A percentile compares a stretch with the other conserved stretches of the same genome.
phyloP scores from a whole-genome alignment of 306 rosid genomes.

The Ammopiptanthus mongolicus region DNA sequence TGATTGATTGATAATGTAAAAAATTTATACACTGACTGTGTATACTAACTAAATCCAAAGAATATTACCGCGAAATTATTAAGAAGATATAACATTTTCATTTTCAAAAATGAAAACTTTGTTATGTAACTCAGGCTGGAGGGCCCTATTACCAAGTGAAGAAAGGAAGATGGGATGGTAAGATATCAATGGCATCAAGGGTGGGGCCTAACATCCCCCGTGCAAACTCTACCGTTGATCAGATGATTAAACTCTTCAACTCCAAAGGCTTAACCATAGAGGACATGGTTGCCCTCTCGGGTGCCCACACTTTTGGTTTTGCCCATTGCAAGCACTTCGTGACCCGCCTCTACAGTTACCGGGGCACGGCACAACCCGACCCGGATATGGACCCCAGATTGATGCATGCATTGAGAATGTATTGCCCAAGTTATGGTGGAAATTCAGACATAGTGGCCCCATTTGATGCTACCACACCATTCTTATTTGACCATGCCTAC shows the following conservation, averaged over 20 bases:
- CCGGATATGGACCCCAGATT: constrained; percentile 60
- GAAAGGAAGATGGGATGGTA: constrained; percentile 96
- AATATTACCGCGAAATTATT: too few relatives aligned
- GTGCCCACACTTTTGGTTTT: constrained; percentile 86
- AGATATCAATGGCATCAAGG: constrained; percentile 70
- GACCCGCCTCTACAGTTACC: constrained; percentile 53
- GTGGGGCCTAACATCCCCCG: constrained; percentile 67
- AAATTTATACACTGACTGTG: too few relatives aligned
- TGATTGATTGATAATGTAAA: too few relatives aligned
- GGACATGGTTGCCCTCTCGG: constrained; percentile 82
- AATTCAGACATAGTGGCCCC: constrained; percentile 66
- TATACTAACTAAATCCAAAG: too few relatives aligned
- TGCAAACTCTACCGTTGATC: constrained; percentile 72
- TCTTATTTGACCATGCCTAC: constrained; percentile 76
- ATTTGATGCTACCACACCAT: constrained; percentile 83
- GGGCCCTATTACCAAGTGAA: constrained; percentile 86
- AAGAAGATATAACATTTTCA: too few relatives aligned
- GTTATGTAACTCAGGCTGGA: constrained; percentile 47
- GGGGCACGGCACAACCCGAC: constrained; percentile 58
- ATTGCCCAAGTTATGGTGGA: constrained; percentile 75
- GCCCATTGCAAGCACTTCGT: constrained; percentile 73
- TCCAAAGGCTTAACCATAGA: constrained; percentile 61
- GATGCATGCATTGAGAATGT: constrained; percentile 53
- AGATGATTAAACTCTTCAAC: constrained; percentile 68
- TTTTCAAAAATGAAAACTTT: neutral